These are phyloP conservation scores for Exserohilum rostratum DNA, from an alignment of 2,329 filamentous ascomycete genomes.

Conservation along the genomic window DNA sequence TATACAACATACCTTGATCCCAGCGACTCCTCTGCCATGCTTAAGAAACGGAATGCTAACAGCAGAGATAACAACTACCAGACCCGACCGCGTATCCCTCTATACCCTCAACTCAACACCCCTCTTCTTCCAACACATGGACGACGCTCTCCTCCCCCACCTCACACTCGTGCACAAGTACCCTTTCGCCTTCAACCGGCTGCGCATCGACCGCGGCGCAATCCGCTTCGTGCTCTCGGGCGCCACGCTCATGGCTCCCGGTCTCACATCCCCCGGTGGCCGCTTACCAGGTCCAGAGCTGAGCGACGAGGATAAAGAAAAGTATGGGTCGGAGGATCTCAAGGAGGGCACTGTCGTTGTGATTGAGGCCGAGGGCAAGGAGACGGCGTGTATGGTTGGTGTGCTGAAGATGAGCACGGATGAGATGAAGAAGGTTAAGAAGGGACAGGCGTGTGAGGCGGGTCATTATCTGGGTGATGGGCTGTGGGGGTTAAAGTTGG, in stretches of 20 bases:
- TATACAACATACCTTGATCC: neutral
- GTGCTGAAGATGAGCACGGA: constrained; percentile 81
- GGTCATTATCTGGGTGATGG: constrained; percentile 95
- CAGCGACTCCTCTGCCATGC: neutral
- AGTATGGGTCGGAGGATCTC: constrained; percentile 69
- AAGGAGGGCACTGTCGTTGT: constrained; percentile 84
- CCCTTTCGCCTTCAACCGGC: constrained; percentile 78
- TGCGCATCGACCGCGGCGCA: constrained; percentile 92
- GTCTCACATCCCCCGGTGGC: constrained; percentile 83
- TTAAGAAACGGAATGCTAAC: constrained; percentile 9
- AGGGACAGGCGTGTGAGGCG: constrained; percentile 91
- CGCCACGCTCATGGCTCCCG: constrained; percentile 94
- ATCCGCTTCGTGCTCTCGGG: constrained; percentile 96
- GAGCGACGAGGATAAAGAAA: constrained; percentile 47
- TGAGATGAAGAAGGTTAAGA: constrained; percentile 92
- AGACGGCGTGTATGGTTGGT: constrained; percentile 87
- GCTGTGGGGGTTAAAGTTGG: constrained; percentile 76
- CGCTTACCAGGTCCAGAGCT: constrained; percentile 66
- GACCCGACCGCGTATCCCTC: constrained; percentile 84
- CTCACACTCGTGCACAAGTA: constrained; percentile 88
- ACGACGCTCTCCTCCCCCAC: constrained; percentile 81
- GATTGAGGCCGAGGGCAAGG: constrained; percentile 90
- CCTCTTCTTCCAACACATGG: constrained; percentile 89
- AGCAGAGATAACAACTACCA: constrained; percentile 29
- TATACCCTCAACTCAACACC: constrained; percentile 81